Evolutionary conservation across 129 eudicot species (phyloP).

Genomic region (Flaveria robusta): DNA sequence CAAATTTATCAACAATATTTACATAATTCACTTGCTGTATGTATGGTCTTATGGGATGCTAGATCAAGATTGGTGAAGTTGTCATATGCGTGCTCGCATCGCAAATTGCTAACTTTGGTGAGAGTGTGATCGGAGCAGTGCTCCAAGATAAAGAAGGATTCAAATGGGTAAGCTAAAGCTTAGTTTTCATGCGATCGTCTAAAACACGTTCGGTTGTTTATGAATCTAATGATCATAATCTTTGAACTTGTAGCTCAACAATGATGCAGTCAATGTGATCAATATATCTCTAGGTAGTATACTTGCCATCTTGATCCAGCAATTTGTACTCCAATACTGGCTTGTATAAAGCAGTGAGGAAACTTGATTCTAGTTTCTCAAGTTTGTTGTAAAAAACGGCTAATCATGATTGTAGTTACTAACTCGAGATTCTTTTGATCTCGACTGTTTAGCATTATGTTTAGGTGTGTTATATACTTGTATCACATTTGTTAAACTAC

Average conservation of each 20-base stretch:
- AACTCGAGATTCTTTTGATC: not conserved
- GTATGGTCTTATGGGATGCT: conserved; percentile 20
- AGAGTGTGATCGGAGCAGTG: conserved; percentile 83
- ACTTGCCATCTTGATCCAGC: conserved; percentile 72
- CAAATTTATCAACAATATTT: conserved; percentile 3
- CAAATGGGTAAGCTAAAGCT: conserved; percentile 63
- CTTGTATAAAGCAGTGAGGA: not conserved
- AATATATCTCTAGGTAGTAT: conserved; percentile 87
- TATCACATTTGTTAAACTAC: conserved; percentile 10
- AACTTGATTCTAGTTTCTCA: not conserved
- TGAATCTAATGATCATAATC: not conserved
- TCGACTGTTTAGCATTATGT: conserved; percentile 1
- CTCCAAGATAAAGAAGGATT: conserved; percentile 91
- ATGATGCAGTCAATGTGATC: conserved; percentile 82
- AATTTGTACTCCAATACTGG: conserved; percentile 53
- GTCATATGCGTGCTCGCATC: conserved; percentile 83
- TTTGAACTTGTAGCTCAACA: conserved; percentile 72
- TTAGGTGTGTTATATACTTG: not conserved
- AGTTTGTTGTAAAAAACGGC: conserved; percentile 25
- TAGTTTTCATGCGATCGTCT: not conserved
- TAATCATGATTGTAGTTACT: conserved; percentile 11
- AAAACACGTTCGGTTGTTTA: not conserved
- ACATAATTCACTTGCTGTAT: conserved; percentile 1
- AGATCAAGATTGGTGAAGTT: conserved; percentile 66
- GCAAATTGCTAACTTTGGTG: conserved; percentile 92